Evolutionary conservation across 176 grass and related monocot species (phyloP).

Genomic region (Rhynchospora breviuscula): DNA sequence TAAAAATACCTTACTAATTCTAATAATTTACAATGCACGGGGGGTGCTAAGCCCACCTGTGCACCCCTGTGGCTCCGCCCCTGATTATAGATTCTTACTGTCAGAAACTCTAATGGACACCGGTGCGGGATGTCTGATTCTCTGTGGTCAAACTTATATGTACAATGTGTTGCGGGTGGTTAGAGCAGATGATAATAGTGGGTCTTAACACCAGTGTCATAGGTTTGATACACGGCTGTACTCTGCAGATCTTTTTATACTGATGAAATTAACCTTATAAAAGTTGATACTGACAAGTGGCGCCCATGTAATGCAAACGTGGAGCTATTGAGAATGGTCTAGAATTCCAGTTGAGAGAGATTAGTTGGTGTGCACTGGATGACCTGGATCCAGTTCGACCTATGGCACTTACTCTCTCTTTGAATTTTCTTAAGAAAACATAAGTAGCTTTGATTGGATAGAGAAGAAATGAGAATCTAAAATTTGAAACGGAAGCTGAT

Average conservation of each 20-base stretch:
- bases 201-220: too few species aligned
- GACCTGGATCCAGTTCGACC: background rate
- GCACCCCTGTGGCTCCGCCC: too few species aligned
- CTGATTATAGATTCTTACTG: conserved; percentile 12
- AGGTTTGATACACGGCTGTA: too few species aligned
- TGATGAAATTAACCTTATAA: background rate
- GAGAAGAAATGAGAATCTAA: background rate
- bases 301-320: background rate
- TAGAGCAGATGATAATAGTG: too few species aligned
- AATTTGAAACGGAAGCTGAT: background rate
- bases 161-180: too few species aligned
- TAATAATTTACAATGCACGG: too few species aligned
- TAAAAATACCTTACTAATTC: too few species aligned
- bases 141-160: too few species aligned
- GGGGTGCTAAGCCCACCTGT: too few species aligned
- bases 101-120: background rate
- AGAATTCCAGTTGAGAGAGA: background rate
- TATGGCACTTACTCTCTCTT: background rate
- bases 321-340: background rate
- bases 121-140: background rate
- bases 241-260: too few species aligned
- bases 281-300: background rate
- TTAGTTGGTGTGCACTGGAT: background rate
- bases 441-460: background rate
- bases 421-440: background rate